phyloP scores from a whole-genome alignment of 176 grass and related monocot genomes.

The Cocos nucifera region DNA sequence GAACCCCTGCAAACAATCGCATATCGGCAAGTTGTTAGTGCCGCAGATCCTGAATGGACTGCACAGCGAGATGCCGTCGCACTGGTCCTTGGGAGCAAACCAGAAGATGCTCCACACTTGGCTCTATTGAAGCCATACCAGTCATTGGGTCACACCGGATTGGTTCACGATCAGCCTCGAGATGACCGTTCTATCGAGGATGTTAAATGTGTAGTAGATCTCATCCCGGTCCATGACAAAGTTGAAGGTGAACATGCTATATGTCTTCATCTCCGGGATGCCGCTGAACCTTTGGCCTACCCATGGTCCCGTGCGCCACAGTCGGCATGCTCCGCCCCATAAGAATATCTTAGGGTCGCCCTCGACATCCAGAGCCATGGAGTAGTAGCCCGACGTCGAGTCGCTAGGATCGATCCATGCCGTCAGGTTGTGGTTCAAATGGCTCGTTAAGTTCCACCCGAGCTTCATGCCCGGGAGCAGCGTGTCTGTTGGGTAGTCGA shows the following conservation, averaged over 20 bases:
- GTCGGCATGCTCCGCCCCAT: constrained; percentile 16
- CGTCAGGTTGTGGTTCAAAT: constrained; percentile 29
- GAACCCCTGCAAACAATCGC: constrained; percentile 45
- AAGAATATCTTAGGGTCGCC: constrained; percentile 52
- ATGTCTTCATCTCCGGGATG: constrained; percentile 35
- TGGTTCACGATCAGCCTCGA: constrained; percentile 33
- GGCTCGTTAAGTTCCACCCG: constrained; percentile 29
- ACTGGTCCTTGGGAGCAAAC: constrained; percentile 48
- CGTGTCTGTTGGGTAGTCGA: constrained; percentile 66
- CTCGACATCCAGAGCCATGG: constrained; percentile 31
- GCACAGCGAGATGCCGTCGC: constrained; percentile 44
- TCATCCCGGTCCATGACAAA: constrained; percentile 39
- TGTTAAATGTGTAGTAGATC: constrained; percentile 43
- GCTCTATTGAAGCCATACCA: constrained; percentile 34
- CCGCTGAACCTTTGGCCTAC: constrained; percentile 50
- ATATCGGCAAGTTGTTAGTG: constrained; percentile 25
- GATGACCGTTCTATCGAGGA: constrained; percentile 29
- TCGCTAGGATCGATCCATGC: constrained; percentile 54
- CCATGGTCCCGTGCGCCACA: constrained; percentile 53
- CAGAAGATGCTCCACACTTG: constrained; percentile 40
- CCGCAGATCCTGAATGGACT: constrained; percentile 43
- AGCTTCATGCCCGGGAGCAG: constrained; percentile 65
- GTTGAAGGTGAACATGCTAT: constrained; percentile 30
- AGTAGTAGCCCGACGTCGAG: constrained; percentile 30
- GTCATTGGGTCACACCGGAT: constrained; percentile 31